Evolutionary conservation across 2,329 filamentous ascomycete genomes (phyloP).

Genomic region (Aspergillus puulaauensis): DNA sequence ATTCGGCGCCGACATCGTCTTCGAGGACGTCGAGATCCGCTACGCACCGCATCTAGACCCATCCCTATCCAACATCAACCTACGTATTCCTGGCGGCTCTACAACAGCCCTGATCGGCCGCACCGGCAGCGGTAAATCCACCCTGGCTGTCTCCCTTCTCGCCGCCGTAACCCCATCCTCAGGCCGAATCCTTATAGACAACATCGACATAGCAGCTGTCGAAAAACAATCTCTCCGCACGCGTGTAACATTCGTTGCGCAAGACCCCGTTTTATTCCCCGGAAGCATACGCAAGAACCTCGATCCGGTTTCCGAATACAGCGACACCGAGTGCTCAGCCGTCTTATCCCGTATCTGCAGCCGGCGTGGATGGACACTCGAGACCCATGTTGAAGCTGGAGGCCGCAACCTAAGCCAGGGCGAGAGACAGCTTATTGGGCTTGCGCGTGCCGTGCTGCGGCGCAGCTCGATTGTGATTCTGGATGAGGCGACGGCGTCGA

Average conservation of each 20-base stretch:
- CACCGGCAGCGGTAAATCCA: conserved; percentile 80
- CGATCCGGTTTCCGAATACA: conserved; percentile 59
- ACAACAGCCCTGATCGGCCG: conserved; percentile 78
- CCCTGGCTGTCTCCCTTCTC: conserved; percentile 63
- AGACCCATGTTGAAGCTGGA: conserved; percentile 58
- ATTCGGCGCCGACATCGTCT: conserved; percentile 69
- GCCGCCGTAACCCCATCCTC: conserved; percentile 54
- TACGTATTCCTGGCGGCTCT: conserved; percentile 74
- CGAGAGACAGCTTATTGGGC: conserved; percentile 64
- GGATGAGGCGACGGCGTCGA: conserved; percentile 66
- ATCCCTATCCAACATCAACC: conserved; percentile 66
- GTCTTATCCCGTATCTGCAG: conserved; percentile 57
- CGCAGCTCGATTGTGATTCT: conserved; percentile 63
- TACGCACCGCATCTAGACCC: conserved; percentile 78
- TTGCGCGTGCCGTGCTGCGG: conserved; percentile 62
- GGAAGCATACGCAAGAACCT: conserved; percentile 63
- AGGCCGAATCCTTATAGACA: conserved; percentile 61
- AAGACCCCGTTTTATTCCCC: conserved; percentile 66
- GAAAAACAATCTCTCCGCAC: conserved; percentile 60
- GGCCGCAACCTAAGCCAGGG: conserved; percentile 65
- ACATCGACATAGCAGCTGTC: conserved; percentile 60
- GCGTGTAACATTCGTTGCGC: conserved; percentile 65
- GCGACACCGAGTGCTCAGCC: conserved; percentile 53
- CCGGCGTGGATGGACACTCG: conserved; percentile 56
- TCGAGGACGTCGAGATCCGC: conserved; percentile 73